These are phyloP conservation scores for Dichotomopilus funicola DNA, from an alignment of 2,329 filamentous ascomycete species.

Conservation along the genomic window DNA sequence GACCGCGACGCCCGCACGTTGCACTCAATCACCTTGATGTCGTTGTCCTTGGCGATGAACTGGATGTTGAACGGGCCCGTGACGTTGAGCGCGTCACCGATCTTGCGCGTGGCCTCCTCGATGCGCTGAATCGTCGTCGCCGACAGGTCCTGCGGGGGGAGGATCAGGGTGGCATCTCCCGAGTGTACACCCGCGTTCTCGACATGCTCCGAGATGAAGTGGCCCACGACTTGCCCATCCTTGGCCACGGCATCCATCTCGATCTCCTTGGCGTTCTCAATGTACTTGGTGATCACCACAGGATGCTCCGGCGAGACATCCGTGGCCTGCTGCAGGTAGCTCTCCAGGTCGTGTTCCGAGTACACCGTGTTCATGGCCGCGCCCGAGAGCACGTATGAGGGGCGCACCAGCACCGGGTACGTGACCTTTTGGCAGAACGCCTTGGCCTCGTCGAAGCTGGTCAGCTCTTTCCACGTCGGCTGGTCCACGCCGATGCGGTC, in stretches of 20 bases:
- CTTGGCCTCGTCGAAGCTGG: constrained; percentile 84
- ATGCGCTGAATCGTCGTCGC: constrained; percentile 83
- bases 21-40: constrained; percentile 99
- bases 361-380: constrained; percentile 99
- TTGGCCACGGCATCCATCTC: constrained; percentile 98
- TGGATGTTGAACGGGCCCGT: constrained; percentile 98
- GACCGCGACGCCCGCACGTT: constrained; percentile 94
- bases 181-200: constrained; percentile 99
- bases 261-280: constrained; percentile 98
- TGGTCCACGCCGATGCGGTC: constrained; percentile 93
- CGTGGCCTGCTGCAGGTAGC: constrained; percentile 81
- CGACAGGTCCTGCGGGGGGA: constrained; percentile 90
- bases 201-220: constrained; percentile 98
- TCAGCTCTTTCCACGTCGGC: constrained; percentile 96
- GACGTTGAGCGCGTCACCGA: constrained; percentile 86
- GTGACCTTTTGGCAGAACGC: constrained; percentile 81
- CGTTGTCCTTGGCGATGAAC: constrained; percentile 98
- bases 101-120: constrained; percentile 91
- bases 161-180: constrained; percentile 90
- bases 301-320: constrained; percentile 94
- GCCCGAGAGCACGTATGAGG: constrained; percentile 93
- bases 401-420: constrained; percentile 90
- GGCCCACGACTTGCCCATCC: constrained; percentile 82
- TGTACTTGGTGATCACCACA: constrained; percentile 98
- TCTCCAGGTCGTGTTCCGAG: constrained; percentile 84